These are phyloP conservation scores for Erodium chrysanthum DNA, from an alignment of 441 rosid genomes.

Conservation along the genomic window DNA sequence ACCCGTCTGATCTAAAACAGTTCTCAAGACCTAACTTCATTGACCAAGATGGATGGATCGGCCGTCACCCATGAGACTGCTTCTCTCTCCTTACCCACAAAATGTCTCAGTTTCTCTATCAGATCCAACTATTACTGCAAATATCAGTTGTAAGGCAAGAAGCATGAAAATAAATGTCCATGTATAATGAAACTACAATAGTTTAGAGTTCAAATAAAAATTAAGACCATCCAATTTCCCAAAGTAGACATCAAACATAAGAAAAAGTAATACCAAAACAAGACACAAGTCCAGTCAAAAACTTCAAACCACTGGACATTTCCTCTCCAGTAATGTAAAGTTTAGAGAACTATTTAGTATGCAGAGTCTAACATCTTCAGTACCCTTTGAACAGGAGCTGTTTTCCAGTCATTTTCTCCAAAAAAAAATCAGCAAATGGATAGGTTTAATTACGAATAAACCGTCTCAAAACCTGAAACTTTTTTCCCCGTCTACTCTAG, in stretches of 20 bases:
- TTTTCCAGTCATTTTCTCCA: neutral
- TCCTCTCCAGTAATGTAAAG: neutral
- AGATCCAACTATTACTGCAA: too few relatives aligned
- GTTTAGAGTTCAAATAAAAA: neutral
- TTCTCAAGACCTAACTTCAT: slow-evolving; percentile 25
- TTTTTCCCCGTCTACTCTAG: slow-evolving; percentile 20
- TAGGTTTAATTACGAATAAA: neutral
- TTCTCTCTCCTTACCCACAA: too few relatives aligned
- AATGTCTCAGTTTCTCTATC: too few relatives aligned
- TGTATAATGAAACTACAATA: neutral
- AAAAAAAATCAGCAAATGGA: neutral
- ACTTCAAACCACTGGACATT: neutral
- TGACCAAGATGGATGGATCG: slow-evolving; percentile 32
- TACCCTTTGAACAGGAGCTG: neutral
- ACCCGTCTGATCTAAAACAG: neutral
- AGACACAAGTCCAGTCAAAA: neutral
- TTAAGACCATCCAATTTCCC: neutral
- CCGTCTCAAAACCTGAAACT: slow-evolving; percentile 5
- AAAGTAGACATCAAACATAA: neutral
- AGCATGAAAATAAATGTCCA: too few relatives aligned
- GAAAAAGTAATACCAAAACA: neutral
- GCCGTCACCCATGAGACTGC: neutral
- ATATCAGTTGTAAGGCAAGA: too few relatives aligned
- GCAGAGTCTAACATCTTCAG: neutral
- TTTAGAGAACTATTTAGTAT: neutral